These are phyloP conservation scores for Yarrowia sp. DNA, from an alignment of 805 yeast genomes.

Conservation along the genomic window DNA sequence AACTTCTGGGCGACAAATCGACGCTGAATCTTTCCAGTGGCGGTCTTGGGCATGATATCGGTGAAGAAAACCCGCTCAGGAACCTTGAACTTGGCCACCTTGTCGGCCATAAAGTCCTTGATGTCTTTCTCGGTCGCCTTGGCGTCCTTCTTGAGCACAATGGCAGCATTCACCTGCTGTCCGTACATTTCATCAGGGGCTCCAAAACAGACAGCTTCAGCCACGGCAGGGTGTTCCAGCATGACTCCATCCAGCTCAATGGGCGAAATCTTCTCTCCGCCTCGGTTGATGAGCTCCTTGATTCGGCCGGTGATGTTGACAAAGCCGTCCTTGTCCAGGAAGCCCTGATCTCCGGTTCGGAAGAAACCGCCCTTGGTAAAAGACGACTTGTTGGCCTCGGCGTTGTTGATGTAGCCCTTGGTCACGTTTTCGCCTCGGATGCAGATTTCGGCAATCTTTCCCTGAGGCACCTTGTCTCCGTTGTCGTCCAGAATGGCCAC, in stretches of 20 bases:
- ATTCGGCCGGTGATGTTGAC: slow-evolving; percentile 64
- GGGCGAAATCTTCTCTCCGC: slow-evolving; percentile 76
- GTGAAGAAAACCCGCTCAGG: slow-evolving; percentile 58
- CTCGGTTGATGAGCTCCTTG: slow-evolving; percentile 71
- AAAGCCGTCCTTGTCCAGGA: slow-evolving; percentile 55
- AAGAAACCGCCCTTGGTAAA: slow-evolving; percentile 61
- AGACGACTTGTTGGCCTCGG: slow-evolving; percentile 64
- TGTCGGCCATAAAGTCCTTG: slow-evolving; percentile 44
- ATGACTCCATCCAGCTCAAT: slow-evolving; percentile 62
- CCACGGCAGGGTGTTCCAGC: slow-evolving; percentile 58
- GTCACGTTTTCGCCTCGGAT: slow-evolving; percentile 68
- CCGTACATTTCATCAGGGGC: slow-evolving; percentile 67
- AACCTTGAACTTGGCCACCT: slow-evolving; percentile 56
- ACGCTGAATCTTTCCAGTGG: slow-evolving; percentile 75
- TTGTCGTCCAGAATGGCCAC: slow-evolving; percentile 53
- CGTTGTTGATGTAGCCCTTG: slow-evolving; percentile 66
- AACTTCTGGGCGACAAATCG: slow-evolving; percentile 54
- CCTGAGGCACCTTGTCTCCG: slow-evolving; percentile 48
- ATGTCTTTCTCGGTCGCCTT: slow-evolving; percentile 45
- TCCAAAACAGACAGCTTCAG: slow-evolving; percentile 69
- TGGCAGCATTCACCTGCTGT: slow-evolving; percentile 66
- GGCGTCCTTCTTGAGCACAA: slow-evolving; percentile 50
- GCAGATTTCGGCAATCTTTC: slow-evolving; percentile 64
- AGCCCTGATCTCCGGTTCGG: slow-evolving; percentile 79
- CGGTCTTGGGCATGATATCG: slow-evolving; percentile 64